Evolutionary conservation across 164 flowering plant genomes (phyloP), one percentile per base, ranked within the genome.

Genomic region (Annona cherimola): DNA sequence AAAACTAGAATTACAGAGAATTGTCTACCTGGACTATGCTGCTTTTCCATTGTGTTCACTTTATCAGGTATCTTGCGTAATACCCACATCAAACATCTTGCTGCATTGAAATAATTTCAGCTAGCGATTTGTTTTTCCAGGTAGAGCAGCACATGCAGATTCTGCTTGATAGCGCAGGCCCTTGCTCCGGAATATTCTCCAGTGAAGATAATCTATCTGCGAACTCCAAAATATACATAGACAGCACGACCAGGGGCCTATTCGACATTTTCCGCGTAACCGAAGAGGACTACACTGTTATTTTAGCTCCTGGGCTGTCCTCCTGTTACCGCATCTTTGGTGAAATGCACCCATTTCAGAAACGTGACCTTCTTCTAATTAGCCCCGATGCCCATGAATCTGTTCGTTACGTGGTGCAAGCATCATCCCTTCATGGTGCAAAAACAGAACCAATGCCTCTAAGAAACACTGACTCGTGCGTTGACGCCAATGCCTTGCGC

Each of bases 301-400:
- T 69, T 59, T 69, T 69, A 45, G 57, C 71, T 41, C 62, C 45
- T 14, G 71, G 62, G 19, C 45, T 69, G 3, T 42, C 71, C 3
- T 69, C 71, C 40, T 55, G 63, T 69, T 69, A 55, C 71, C 19
- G 45, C 71, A 45, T 69, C 44, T 69, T 69, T 40, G 12, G 44
- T 3, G 71, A 69, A 16, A 69, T 69, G 71, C 63, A 69, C 62
- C 71, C 41, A 55, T 69, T 69, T 41, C 71, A 69, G 16, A 69
- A 69, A n/a, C 63, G 71, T 5, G 57, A 45, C 35, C 14, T 69
- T 39, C 63, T 69, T 39, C 63, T 69, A 12, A 42, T 69, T 14
- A 69, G 54, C 54, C 57, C 50, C 55, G 71, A 69, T 45, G 40
- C 16, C 61, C 71, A 69, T 18, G 71, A 69, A 57, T 69, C 43